Evolutionary conservation across 257 asterid genomes (phyloP).

Genomic region (Rubia yunnanensis): DNA sequence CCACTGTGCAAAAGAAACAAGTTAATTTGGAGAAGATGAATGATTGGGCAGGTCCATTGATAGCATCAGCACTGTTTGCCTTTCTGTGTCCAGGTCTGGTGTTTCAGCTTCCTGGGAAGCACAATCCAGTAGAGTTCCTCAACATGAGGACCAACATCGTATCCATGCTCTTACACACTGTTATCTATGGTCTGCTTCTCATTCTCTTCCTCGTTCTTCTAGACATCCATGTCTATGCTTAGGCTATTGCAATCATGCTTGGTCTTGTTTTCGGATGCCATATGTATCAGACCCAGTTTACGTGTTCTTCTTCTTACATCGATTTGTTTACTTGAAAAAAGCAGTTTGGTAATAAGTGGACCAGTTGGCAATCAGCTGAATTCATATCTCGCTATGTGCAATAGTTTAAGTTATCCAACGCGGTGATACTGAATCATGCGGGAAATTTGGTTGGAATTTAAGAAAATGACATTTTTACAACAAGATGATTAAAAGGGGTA

Average conservation of each 20-base stretch:
- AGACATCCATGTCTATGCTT: conserved; percentile 57
- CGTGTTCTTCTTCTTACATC: too few species aligned
- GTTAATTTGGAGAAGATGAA: conserved; percentile 27
- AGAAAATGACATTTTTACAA: too few species aligned
- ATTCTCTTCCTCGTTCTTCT: conserved; percentile 61
- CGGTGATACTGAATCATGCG: too few species aligned
- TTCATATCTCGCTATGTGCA: too few species aligned
- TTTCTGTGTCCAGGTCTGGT: conserved; percentile 63
- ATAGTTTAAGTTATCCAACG: too few species aligned
- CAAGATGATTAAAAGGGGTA: too few species aligned
- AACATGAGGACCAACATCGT: conserved; percentile 69
- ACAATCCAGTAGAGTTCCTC: conserved; percentile 54
- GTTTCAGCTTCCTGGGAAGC: conserved; percentile 77
- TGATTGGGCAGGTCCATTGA: conserved; percentile 61
- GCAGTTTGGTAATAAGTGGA: too few species aligned
- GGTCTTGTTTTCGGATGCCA: neutral
- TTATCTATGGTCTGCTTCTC: conserved; percentile 72
- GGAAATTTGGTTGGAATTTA: too few species aligned
- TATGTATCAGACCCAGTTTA: too few species aligned
- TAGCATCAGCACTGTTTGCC: conserved; percentile 62
- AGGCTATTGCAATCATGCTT: too few species aligned
- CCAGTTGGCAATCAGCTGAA: too few species aligned
- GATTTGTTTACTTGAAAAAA: too few species aligned
- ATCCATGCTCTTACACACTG: conserved; percentile 54
- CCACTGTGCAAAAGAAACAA: neutral